Conservation (phyloP, 108 stramenopile genomes). For the Skeletonema costatum region DNA sequence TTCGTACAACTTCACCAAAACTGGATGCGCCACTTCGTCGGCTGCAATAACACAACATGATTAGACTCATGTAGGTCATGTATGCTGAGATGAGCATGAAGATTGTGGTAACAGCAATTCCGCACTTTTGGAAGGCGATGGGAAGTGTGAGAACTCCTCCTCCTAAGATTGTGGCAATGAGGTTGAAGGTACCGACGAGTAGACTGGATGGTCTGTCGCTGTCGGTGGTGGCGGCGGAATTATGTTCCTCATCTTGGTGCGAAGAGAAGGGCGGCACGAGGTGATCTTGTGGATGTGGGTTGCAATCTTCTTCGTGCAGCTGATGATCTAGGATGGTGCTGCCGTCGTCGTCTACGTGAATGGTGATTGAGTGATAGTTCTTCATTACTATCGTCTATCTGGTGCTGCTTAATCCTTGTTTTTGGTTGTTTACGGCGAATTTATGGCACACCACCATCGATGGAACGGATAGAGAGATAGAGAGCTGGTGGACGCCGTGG, state of each 20-base stretch:
- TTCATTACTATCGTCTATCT: not conserved
- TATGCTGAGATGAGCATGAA: conserved; percentile 52
- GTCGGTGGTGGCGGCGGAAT: not conserved
- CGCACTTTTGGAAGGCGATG: conserved; percentile 53
- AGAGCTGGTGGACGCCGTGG: no score
- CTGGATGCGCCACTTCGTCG: conserved; percentile 68
- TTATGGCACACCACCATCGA: no score
- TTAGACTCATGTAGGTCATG: conserved; percentile 59
- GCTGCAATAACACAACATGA: conserved; percentile 72
- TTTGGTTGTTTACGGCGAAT: no score
- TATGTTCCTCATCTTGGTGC: not conserved
- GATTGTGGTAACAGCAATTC: conserved; percentile 45
- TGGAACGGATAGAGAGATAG: no score
- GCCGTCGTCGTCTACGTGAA: not conserved
- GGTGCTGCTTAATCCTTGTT: no score
- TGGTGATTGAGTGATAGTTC: not conserved
- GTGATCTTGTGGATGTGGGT: conserved; percentile 34
- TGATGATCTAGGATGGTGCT: not conserved
- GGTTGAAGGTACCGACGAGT: conserved; percentile 73
- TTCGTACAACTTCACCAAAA: conserved; percentile 71
- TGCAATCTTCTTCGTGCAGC: not conserved
- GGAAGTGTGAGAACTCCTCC: conserved; percentile 65
- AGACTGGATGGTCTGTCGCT: conserved; percentile 52
- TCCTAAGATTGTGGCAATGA: conserved; percentile 77
- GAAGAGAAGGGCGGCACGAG: conserved; percentile 29